These are phyloP conservation scores for Penicilliopsis zonata DNA, from an alignment of 495 filamentous ascomycete species.

Conservation along the genomic window DNA sequence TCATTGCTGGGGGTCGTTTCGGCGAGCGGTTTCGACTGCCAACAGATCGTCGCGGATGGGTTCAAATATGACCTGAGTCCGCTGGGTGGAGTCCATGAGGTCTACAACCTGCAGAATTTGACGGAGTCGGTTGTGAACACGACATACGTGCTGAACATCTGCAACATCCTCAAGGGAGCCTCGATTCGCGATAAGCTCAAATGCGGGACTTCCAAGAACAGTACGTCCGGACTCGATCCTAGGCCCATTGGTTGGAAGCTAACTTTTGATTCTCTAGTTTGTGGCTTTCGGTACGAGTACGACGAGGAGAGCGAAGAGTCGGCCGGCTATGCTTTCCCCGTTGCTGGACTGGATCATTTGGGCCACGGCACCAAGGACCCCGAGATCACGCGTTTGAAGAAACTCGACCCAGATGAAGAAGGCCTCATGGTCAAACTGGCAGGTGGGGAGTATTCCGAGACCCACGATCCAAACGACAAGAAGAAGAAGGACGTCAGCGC, in stretches of 20 bases:
- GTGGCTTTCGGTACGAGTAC: constrained; percentile 52
- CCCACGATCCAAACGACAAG: constrained; percentile 21
- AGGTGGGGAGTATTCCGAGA: constrained; percentile 47
- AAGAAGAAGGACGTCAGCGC: constrained; percentile 49
- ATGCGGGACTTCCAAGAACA: constrained; percentile 43
- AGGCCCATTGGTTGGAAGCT: neutral
- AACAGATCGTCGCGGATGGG: constrained; percentile 41
- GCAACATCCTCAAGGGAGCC: constrained; percentile 46
- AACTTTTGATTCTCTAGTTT: constrained; percentile 35
- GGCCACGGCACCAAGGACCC: constrained; percentile 44
- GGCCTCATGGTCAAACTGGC: constrained; percentile 60
- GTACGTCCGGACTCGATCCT: constrained; percentile 16
- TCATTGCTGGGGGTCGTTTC: constrained; percentile 27
- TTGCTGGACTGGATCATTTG: constrained; percentile 56
- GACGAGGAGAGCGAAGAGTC: constrained; percentile 28
- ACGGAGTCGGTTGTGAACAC: constrained; percentile 47
- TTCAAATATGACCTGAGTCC: constrained; percentile 51
- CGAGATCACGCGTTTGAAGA: constrained; percentile 48
- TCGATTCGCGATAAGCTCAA: constrained; percentile 48
- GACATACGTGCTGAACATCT: constrained; percentile 85
- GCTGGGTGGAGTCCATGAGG: constrained; percentile 65
- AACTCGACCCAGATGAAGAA: constrained; percentile 47
- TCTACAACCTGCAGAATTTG: constrained; percentile 42
- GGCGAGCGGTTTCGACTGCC: constrained; percentile 48
- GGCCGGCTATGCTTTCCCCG: constrained; percentile 44